phyloP scores from a whole-genome alignment of 805 yeast genomes.

The Myxozyma lipomycoides region DNA sequence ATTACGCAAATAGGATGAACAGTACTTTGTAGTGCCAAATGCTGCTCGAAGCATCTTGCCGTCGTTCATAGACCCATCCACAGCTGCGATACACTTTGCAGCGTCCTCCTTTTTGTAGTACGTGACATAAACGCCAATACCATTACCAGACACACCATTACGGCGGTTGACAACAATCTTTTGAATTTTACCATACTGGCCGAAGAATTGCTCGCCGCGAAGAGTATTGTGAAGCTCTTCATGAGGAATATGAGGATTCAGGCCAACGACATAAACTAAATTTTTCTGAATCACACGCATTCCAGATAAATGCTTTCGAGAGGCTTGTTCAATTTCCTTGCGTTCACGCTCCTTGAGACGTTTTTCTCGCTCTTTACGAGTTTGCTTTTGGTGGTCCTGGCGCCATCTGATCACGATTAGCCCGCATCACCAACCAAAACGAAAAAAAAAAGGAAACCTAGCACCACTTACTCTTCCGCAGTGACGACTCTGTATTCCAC shows the following conservation, averaged over 20 bases:
- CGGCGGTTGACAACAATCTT: constrained; percentile 85
- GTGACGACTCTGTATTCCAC: constrained; percentile 82
- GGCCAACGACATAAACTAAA: constrained; percentile 90
- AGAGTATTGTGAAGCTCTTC: constrained; percentile 80
- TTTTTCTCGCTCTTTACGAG: constrained; percentile 65
- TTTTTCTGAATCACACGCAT: constrained; percentile 98
- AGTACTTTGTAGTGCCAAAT: constrained; percentile 96
- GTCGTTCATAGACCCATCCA: constrained; percentile 88
- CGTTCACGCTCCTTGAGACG: constrained; percentile 86
- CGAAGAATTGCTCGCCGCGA: constrained; percentile 89
- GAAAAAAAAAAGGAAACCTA: constrained; percentile 18
- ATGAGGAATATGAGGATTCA: constrained; percentile 79
- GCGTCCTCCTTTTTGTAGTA: constrained; percentile 94
- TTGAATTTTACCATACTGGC: constrained; percentile 95
- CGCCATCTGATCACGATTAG: constrained; percentile 44
- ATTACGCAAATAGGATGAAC: constrained; percentile 92
- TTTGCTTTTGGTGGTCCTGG: constrained; percentile 71
- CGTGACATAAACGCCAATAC: constrained; percentile 93
- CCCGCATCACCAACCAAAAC: not conserved
- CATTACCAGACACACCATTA: constrained; percentile 61
- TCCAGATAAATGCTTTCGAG: constrained; percentile 81
- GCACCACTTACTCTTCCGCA: constrained; percentile 58
- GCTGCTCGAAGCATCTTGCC: constrained; percentile 85
- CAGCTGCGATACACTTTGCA: constrained; percentile 82
- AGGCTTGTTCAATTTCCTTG: constrained; percentile 75